Base-by-base conservation (phyloP, 2,329 filamentous ascomycete genomes). In the Cercospora zeae-maydis region DNA sequence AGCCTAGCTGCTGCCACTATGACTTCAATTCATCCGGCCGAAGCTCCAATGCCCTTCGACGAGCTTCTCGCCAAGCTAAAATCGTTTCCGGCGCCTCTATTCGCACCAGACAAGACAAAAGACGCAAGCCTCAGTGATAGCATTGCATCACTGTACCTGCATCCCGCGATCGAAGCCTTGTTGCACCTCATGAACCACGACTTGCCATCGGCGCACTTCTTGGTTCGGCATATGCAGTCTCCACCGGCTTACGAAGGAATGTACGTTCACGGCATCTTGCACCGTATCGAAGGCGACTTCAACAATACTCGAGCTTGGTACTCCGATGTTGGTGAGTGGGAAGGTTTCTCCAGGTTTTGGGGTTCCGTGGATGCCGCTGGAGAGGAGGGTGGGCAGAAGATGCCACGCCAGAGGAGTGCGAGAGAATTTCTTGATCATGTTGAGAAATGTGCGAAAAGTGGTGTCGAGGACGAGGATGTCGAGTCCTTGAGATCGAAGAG, bases 171-270 rank as follows among this genome's bases (percentile, higher is more conserved):
- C 37, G 82, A 84, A 75, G 74, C 80, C 9, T 72, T 79, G 0
- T 75, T 84, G 3, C 82, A 84, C 69, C 75, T 84, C 58, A 73
- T 83, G 31, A 84, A 84, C 69, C 72, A 74, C 64, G 82, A 84
- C 69, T 73, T 84, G 0, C 74, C 80, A 4, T 76, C 74, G 19
- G 82, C 82, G 0, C 82, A 84, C 70, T 84, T 84, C 69, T 75
- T 84, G 1, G 75, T 81, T 24, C 77, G 82, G 1, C 80, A 84
- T 66, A 83, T 83, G 80, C 78, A 82, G 70, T 76, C 77, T 8
- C 69, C 76, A 13, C 81, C 82, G 0, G 79, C 79, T 0, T 75
- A 75, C 42, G 82, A 83, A 64, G 79, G 78, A 14, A 84, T 84
- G 81, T 78, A 80, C 39, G 73, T 83, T 1, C 82, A 83, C 64